Conservation (phyloP, 805 yeast genomes). For the Kazachstania viticola region DNA sequence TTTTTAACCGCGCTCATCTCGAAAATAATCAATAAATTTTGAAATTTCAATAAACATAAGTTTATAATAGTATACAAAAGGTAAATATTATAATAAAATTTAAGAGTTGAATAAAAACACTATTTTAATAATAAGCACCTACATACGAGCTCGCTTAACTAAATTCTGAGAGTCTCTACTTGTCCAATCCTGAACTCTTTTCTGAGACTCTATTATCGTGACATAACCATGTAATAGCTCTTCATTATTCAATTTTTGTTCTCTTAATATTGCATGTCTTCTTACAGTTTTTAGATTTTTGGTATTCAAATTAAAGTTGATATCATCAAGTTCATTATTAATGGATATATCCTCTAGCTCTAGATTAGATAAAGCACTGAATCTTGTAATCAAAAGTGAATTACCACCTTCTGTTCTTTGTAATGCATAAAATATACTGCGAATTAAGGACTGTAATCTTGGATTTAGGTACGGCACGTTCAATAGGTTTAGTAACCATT, state of each 20-base stretch:
- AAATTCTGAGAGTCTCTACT: constrained; percentile 35
- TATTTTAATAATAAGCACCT: too few relatives aligned
- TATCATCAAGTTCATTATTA: constrained; percentile 6
- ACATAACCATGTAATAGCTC: constrained; percentile 17
- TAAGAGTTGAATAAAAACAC: too few relatives aligned
- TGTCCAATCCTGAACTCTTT: constrained; percentile 55
- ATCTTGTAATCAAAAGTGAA: constrained; percentile 47
- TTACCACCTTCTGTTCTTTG: constrained; percentile 48
- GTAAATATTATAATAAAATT: too few relatives aligned
- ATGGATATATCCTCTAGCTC: constrained; percentile 22
- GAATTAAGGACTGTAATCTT: constrained; percentile 31
- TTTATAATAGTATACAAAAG: too few relatives aligned
- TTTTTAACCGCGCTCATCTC: too few relatives aligned
- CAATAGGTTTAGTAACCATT: constrained; percentile 48
- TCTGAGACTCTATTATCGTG: constrained; percentile 31
- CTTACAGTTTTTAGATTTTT: constrained; percentile 11
- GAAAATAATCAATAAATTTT: background rate
- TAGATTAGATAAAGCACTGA: constrained; percentile 32
- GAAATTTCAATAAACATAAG: too few relatives aligned
- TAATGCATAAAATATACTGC: constrained; percentile 34
- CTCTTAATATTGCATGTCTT: constrained; percentile 30
- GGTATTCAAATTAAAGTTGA: constrained; percentile 4
- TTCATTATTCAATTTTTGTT: constrained; percentile 31
- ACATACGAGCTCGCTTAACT: constrained; percentile 32
- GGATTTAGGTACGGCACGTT: constrained; percentile 39